These are phyloP conservation scores for Pogostemon cablin DNA, from an alignment of 257 asterid genomes.

Conservation along the genomic window DNA sequence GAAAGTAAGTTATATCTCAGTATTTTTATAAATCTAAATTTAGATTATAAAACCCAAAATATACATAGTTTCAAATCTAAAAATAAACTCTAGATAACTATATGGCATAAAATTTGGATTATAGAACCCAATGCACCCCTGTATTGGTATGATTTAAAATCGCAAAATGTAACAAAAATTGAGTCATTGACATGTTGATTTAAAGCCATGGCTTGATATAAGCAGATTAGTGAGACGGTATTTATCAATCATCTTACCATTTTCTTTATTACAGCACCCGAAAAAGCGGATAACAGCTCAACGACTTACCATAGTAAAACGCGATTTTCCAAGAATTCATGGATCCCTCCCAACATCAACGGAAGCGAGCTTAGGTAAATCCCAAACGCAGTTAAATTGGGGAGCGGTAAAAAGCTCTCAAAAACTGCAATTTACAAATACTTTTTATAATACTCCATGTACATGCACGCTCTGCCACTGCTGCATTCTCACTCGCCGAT, in stretches of 20 bases:
- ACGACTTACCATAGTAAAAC: background rate
- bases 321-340: constrained; percentile 27
- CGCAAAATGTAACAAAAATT: too few species aligned
- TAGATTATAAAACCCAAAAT: too few species aligned
- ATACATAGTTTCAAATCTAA: too few species aligned
- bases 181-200: too few species aligned
- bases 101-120: too few species aligned
- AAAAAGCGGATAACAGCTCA: constrained; percentile 3
- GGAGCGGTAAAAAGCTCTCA: constrained; percentile 29
- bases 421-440: constrained; percentile 1
- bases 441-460: too few species aligned
- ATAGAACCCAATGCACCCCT: too few species aligned
- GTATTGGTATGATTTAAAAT: too few species aligned
- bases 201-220: too few species aligned
- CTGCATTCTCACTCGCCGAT: constrained; percentile 42
- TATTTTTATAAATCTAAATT: background rate
- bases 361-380: constrained; percentile 34
- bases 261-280: background rate
- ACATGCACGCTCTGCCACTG: constrained; percentile 5
- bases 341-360: constrained; percentile 34
- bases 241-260: too few species aligned
- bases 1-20: constrained; percentile 4
- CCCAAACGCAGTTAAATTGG: constrained; percentile 14
- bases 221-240: too few species aligned
- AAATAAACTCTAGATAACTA: too few species aligned